Percentiles rank a stretch among this genome's conserved stretches.
phyloP scores from a whole-genome alignment of 2,329 filamentous ascomycete species.

The Aspergillus eucalypticola region DNA sequence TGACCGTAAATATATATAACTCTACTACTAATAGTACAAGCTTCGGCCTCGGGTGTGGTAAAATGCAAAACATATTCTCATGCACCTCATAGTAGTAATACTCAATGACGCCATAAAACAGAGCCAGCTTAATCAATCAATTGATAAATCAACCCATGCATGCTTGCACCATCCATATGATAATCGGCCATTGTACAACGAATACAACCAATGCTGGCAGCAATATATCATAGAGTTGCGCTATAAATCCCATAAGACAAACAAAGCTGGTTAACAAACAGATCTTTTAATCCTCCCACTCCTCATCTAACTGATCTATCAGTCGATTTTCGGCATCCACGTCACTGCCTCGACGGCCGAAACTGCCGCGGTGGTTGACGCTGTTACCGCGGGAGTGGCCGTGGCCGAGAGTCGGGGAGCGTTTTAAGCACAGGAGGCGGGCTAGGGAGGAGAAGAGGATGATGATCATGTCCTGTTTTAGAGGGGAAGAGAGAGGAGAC shows the following conservation, averaged over 20 bases:
- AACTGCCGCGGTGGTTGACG: slow-evolving; percentile 25
- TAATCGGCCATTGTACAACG: too few species aligned
- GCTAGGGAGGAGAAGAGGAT: slow-evolving; percentile 49
- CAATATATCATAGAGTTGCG: too few species aligned
- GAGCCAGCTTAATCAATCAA: too few species aligned
- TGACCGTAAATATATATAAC: too few species aligned
- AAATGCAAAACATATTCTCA: too few species aligned
- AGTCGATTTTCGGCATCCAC: slow-evolving; percentile 86
- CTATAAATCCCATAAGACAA: not conserved
- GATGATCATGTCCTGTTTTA: slow-evolving; percentile 47
- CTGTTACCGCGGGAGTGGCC: slow-evolving; percentile 38
- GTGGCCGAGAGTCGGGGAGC: slow-evolving; percentile 38
- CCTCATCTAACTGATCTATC: slow-evolving; percentile 94
- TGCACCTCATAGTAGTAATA: too few species aligned
- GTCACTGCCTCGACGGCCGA: slow-evolving; percentile 32
- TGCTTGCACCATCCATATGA: too few species aligned
- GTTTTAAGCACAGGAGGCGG: slow-evolving; percentile 39
- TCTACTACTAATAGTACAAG: too few species aligned
- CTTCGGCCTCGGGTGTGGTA: too few species aligned
- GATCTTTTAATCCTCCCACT: slow-evolving; percentile 75
- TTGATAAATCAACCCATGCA: too few species aligned
- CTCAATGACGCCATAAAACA: too few species aligned
- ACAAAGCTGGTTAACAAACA: not conserved
- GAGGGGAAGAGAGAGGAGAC: not conserved
- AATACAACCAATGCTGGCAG: too few species aligned